Evolutionary conservation across 2,329 filamentous ascomycete genomes (phyloP).

Genomic region (Bipolaris bicolor): DNA sequence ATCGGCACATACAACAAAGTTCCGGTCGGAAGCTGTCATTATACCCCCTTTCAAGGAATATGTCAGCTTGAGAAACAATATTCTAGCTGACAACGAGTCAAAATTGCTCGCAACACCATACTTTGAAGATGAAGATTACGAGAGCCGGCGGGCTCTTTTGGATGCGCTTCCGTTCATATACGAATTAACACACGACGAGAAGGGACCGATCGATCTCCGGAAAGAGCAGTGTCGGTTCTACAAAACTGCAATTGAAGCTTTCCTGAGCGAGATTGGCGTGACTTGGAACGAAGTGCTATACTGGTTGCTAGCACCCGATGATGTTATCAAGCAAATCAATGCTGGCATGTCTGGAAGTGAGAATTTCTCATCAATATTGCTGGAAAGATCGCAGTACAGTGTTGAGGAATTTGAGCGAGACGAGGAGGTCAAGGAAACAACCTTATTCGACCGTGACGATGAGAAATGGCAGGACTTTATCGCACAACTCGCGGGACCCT

Average conservation of each 20-base stretch:
- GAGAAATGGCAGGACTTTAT: constrained; percentile 44
- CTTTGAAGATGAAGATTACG: constrained; percentile 35
- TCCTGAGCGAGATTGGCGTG: constrained; percentile 45
- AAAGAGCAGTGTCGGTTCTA: constrained; percentile 47
- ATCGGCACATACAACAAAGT: constrained; percentile 22
- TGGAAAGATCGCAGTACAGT: constrained; percentile 36
- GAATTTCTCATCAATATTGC: constrained; percentile 16
- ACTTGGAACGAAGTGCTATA: constrained; percentile 48
- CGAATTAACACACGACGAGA: constrained; percentile 27
- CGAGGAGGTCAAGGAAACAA: constrained; percentile 6
- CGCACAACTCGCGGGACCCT: constrained; percentile 34
- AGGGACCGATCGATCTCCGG: constrained; percentile 39
- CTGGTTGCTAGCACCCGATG: constrained; percentile 47
- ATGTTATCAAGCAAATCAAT: constrained; percentile 21
- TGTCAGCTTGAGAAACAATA: constrained; percentile 50
- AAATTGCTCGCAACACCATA: constrained; percentile 50
- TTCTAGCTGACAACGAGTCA: constrained; percentile 51
- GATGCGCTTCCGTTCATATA: constrained; percentile 40
- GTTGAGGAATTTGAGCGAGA: constrained; percentile 21
- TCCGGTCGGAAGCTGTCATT: constrained; percentile 20
- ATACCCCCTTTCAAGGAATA: constrained; percentile 52
- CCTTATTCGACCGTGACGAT: constrained; percentile 32
- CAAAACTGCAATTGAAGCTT: constrained; percentile 42
- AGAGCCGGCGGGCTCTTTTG: constrained; percentile 25
- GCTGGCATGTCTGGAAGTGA: constrained; percentile 3